Percentiles rank a stretch among this genome's conserved stretches.
phyloP scores from a whole-genome alignment of 2,329 filamentous ascomycete species.

The Cercospora brassicicola region DNA sequence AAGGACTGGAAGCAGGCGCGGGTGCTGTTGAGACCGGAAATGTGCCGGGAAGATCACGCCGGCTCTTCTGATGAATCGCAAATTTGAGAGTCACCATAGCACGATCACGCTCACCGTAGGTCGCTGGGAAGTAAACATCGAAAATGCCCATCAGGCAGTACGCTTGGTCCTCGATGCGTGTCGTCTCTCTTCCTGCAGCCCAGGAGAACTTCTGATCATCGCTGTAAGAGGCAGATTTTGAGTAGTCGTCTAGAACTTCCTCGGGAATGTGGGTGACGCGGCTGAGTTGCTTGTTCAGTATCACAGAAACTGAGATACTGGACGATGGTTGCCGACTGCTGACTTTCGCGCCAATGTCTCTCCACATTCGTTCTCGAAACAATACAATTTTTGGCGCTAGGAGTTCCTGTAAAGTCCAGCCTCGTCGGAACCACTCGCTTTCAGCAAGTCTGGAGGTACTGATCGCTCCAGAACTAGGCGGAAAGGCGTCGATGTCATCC shows the following conservation, averaged over 20 bases:
- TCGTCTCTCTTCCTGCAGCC: not conserved
- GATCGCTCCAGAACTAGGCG: not conserved
- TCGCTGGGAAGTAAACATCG: not conserved
- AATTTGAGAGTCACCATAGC: not conserved
- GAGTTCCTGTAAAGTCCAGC: slow-evolving; percentile 9
- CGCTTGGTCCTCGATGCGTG: not conserved
- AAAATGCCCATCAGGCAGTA: slow-evolving; percentile 3
- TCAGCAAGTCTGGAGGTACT: not conserved
- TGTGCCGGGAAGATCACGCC: not conserved
- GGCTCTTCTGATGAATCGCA: not conserved
- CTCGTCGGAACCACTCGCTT: slow-evolving; percentile 9
- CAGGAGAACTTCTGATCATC: not conserved
- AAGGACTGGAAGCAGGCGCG: not conserved
- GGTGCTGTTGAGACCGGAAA: not conserved
- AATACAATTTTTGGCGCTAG: slow-evolving; percentile 17
- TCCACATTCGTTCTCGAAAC: slow-evolving; percentile 13
- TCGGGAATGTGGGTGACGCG: not conserved
- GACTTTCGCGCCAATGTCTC: not conserved
- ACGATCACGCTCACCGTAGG: not conserved
- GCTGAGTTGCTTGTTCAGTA: not conserved
- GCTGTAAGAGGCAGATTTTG: not conserved
- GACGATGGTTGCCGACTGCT: not conserved
- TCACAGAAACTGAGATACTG: too few species aligned
- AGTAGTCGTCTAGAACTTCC: not conserved
- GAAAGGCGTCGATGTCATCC: not conserved